Conservation (phyloP, 2,329 filamentous ascomycete genomes). For the Xenoacremonium recifei region DNA sequence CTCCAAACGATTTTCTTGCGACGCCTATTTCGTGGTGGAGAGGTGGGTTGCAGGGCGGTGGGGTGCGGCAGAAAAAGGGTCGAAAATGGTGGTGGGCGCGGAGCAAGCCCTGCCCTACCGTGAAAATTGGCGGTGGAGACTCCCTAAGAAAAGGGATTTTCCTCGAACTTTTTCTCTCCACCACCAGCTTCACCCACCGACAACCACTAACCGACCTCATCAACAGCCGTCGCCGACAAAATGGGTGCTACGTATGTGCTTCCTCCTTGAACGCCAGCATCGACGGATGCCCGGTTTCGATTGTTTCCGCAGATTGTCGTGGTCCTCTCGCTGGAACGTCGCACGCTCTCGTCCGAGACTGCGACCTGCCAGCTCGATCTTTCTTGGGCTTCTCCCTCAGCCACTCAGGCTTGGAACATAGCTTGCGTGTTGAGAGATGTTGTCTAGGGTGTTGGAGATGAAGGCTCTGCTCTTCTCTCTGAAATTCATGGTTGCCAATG, state of each 20-base stretch:
- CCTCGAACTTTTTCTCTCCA: constrained; percentile 7
- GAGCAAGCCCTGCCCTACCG: constrained; percentile 34
- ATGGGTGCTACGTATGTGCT: constrained; percentile 55
- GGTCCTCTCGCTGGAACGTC: constrained; percentile 75
- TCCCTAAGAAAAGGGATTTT: constrained; percentile 16
- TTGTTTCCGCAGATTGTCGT: constrained; percentile 68
- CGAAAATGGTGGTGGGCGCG: constrained; percentile 20
- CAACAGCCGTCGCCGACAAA: constrained; percentile 38
- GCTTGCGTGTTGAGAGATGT: constrained; percentile 58
- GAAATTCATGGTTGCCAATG: constrained; percentile 66
- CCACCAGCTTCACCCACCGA: constrained; percentile 25
- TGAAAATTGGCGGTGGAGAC: constrained; percentile 9
- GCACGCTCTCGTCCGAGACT: constrained; percentile 27
- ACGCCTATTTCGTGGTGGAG: constrained; percentile 24
- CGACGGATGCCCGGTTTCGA: constrained; percentile 49
- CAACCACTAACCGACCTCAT: constrained; percentile 38
- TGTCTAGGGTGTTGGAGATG: constrained; percentile 75
- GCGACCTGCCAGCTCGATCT: constrained; percentile 71
- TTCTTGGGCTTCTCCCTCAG: constrained; percentile 63
- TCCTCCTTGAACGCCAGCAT: constrained; percentile 37
- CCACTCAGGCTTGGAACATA: constrained; percentile 43
- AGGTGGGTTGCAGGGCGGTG: constrained; percentile 33
- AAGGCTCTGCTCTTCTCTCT: constrained; percentile 68
- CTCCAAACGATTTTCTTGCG: constrained; percentile 24
- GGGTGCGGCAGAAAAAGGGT: constrained; percentile 35